Evolutionary conservation across 768 basidiomycete species (phyloP), one percentile per base, ranked within the genome.

Genomic region (Boletus edulis): DNA sequence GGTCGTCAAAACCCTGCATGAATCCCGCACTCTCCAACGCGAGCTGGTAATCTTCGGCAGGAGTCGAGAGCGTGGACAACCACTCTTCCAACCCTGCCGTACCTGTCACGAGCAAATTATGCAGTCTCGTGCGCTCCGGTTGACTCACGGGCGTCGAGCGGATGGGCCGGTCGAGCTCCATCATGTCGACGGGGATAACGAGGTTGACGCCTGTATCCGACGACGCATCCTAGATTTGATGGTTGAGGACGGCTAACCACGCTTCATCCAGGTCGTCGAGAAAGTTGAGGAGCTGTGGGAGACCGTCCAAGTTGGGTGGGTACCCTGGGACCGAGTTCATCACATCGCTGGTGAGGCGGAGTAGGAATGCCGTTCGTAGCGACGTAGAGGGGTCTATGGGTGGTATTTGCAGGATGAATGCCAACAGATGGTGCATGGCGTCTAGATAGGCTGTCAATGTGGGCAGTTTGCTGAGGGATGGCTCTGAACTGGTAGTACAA

Each of bases 251-350:
- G n/a, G n/a, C n/a, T n/a, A n/a, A n/a, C n/a, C n/a, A n/a, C n/a
- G n/a, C 87, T 48, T 82, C 78, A 68, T 92, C 90, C 37, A 92
- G 77, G 62, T 89, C 84, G 63, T 84, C 81, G 24, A 91, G 72
- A 74, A 83, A 87, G 56, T 86, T 82, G 24, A 87, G 73, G 22
- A 22, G 22, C 22, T 22, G 22, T 22, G 2, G 22, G 22, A 22
- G 22, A 22, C 74, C 69, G 8, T 73, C 67, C 20, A 70, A 57
- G 15, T 75, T 68, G 0, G 81, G 76, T 4, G 72, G 68, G 64
- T 92, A 92, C 5, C 87, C 86, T 6, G 80, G 72, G 11, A 89
- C 78, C 11, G 81, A 76, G 54, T 68, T 22, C 22, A 22, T 22
- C 22, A 22, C 22, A 22, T 22, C 2, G 22, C 22, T 22, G 22